A percentile compares a stretch with the other conserved stretches of the same genome.
These are phyloP conservation scores for Lotmaria passim DNA, from an alignment of 208 protist genomes.

Conservation along the genomic window DNA sequence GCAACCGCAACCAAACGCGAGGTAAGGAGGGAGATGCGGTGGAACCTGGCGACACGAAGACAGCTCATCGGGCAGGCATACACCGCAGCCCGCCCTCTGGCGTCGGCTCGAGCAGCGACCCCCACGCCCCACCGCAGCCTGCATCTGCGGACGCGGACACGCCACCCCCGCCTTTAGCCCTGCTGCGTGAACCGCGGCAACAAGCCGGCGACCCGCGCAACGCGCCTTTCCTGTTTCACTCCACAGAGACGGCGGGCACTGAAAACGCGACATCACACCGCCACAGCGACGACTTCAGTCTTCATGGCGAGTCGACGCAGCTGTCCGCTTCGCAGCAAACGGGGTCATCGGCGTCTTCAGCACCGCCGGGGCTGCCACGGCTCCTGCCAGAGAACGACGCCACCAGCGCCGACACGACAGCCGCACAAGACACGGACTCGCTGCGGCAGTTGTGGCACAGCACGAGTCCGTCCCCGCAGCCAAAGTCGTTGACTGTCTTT, in stretches of 20 bases:
- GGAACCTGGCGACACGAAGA: no score
- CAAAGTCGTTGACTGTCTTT: background rate
- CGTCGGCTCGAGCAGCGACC: background rate
- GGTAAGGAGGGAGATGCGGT: no score
- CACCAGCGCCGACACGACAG: no score
- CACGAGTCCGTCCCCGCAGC: background rate
- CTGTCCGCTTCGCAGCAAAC: background rate
- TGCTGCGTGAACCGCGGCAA: no score
- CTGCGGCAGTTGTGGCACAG: no score
- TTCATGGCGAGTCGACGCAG: background rate
- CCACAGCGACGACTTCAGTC: background rate
- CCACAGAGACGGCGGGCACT: no score
- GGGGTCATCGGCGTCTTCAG: background rate
- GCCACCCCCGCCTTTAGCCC: background rate
- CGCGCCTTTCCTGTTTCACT: no score
- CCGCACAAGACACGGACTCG: no score
- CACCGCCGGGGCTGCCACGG: background rate
- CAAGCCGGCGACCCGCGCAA: no score
- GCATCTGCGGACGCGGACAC: conserved; percentile 3
- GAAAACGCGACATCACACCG: background rate
- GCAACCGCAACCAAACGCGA: no score
- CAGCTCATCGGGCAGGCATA: background rate
- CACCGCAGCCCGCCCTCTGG: background rate
- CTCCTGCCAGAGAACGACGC: no score
- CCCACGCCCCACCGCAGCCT: background rate